phyloP scores from a whole-genome alignment of 2,329 filamentous ascomycete species.

The Cytospora piceicola region DNA sequence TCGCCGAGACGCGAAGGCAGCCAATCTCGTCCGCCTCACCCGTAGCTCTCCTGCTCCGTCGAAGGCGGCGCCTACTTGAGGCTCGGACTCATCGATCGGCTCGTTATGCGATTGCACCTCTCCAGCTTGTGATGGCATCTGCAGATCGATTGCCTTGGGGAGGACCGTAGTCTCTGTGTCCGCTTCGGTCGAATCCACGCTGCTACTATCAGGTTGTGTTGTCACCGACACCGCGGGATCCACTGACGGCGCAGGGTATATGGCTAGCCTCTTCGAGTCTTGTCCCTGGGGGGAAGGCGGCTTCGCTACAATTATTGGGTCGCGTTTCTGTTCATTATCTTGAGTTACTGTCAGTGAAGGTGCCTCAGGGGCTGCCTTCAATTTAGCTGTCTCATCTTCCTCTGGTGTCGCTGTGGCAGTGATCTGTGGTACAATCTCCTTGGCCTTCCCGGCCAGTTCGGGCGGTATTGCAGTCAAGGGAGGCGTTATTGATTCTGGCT shows the following conservation, averaged over 20 bases:
- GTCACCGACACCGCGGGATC: background rate
- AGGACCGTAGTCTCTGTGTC: background rate
- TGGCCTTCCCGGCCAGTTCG: background rate
- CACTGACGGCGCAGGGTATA: background rate
- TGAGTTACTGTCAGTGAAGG: background rate
- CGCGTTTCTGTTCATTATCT: conserved; percentile 1
- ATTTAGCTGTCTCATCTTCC: background rate
- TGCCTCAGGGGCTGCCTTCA: background rate
- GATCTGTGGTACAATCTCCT: background rate
- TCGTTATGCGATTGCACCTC: background rate
- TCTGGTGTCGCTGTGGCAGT: background rate
- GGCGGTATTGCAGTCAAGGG: conserved; percentile 20
- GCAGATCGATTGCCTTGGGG: background rate
- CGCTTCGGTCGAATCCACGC: background rate
- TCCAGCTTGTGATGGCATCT: background rate
- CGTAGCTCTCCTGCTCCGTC: conserved; percentile 30
- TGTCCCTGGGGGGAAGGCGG: conserved; percentile 5
- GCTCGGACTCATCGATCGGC: background rate
- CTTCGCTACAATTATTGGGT: conserved; percentile 20
- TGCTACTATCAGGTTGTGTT: background rate
- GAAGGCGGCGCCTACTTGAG: conserved; percentile 9
- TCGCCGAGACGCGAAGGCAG: conserved; percentile 30
- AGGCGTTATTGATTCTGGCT: conserved; percentile 22
- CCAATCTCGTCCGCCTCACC: conserved; percentile 27
- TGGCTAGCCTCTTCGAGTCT: conserved; percentile 7